Base-by-base conservation (phyloP, 1,139 yeast genomes). In the Protomyces arabidopsidicola region DNA sequence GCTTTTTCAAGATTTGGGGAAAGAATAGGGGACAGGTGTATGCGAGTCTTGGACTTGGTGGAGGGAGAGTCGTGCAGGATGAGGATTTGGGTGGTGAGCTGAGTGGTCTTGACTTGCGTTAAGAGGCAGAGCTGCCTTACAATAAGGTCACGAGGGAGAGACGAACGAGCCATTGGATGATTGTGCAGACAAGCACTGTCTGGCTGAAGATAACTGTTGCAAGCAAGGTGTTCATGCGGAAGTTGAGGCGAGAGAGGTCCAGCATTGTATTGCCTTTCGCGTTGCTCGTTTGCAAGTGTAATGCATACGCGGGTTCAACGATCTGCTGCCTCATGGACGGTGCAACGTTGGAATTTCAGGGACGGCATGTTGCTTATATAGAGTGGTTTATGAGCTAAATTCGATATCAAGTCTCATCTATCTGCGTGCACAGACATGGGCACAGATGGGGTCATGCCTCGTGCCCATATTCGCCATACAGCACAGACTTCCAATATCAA, bases 21-120 rank as follows among this genome's bases (percentile, higher is more conserved):
- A 9, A 14, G 12, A 18, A 31, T n/a, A 22, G 62, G 20, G 56
- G 52, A 4, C 53, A 20, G 27, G 45, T 14, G 31, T 39, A 58
- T 22, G 42, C 51, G 5, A 39, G 35, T 18, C 10, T 58, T 9
- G 62, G 62, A 6, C 45, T 58, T 12, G 62, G 62, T 12, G 62
- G 62, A 16, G 62, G 62, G 3, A 45, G 50, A 5, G 52, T 58
- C 9, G 35, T 58, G 42, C 34, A 22, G 14, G 53, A 52, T 45
- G 35, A 27, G 18, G 62, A 42, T 35, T 31, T 58, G 16, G 48
- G 48, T 42, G 48, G 48, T 10, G 48, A 20, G 6, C 22, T 42
- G 12, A 18, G 22, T 4, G 48, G 48, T 18, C 48, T 42, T 42
- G 48, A 20, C 12, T 20, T 42, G 48, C 48, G 48, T 2, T 42